phyloP scores from a whole-genome alignment of 345 rosid genomes.

The Lepidium africanum region DNA sequence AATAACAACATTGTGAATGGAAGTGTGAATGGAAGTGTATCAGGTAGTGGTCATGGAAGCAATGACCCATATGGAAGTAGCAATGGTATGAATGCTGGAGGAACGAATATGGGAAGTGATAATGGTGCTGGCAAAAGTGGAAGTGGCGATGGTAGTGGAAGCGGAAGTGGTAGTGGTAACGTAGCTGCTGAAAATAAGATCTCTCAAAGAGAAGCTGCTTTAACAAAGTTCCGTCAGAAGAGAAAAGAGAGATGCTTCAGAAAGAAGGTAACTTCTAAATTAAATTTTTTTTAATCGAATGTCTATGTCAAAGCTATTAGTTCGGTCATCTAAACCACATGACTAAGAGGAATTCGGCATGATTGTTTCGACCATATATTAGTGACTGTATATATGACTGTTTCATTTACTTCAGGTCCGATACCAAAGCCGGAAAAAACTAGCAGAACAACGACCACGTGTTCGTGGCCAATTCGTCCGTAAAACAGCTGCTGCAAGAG shows the following conservation, averaged over 20 bases:
- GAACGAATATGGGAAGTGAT: constrained; percentile 44
- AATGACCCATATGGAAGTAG: constrained; percentile 42
- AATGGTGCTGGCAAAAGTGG: constrained; percentile 40
- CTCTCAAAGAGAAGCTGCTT: constrained; percentile 66
- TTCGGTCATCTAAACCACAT: no score
- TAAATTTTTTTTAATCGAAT: no score
- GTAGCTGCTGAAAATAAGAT: constrained; percentile 24
- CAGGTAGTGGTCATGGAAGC: constrained; percentile 66
- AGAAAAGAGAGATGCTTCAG: constrained; percentile 79
- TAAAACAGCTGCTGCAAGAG: constrained; percentile 11
- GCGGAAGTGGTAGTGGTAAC: constrained; percentile 25
- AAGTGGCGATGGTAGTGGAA: constrained; percentile 29
- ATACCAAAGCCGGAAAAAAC: constrained; percentile 62
- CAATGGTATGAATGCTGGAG: constrained; percentile 41
- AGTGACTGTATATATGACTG: neutral
- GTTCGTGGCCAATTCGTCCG: constrained; percentile 67
- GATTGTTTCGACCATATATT: no score
- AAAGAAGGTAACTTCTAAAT: constrained; percentile 46
- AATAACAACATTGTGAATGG: constrained; percentile 36
- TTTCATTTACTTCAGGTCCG: constrained; percentile 42
- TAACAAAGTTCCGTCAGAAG: constrained; percentile 72
- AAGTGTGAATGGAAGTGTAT: constrained; percentile 62
- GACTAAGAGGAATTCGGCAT: no score
- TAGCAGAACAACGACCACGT: constrained; percentile 68
- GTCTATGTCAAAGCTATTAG: no score